phyloP scores from a whole-genome alignment of 306 rosid species.

The Fagus crenata region DNA sequence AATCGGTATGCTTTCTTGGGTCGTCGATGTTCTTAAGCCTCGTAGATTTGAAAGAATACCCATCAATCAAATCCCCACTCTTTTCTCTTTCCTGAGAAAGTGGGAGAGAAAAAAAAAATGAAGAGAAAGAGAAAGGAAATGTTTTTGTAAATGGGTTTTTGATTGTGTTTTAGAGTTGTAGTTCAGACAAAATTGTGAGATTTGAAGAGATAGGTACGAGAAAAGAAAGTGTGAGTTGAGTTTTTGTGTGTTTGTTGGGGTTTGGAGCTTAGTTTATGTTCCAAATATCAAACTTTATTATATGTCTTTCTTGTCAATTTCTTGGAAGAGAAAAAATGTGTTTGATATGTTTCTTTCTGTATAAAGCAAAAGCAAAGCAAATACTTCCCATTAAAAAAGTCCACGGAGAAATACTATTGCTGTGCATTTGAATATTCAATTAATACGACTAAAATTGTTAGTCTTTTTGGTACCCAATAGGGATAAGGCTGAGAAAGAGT shows the following conservation, averaged over 20 bases:
- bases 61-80: conserved; percentile 38
- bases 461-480: too few relatives aligned
- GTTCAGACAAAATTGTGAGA: background rate
- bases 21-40: conserved; percentile 58
- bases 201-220: background rate
- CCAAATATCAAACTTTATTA: too few relatives aligned
- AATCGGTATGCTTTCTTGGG: conserved; percentile 48
- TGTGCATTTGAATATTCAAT: background rate
- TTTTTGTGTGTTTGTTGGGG: background rate
- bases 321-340: background rate
- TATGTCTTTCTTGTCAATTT: too few relatives aligned
- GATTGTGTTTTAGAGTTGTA: too few relatives aligned
- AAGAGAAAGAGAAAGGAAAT: background rate
- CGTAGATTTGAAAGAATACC: conserved; percentile 55
- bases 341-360: background rate
- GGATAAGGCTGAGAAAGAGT: too few relatives aligned
- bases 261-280: background rate
- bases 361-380: background rate
- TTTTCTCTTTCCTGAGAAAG: conserved; percentile 18
- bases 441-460: background rate
- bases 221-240: background rate
- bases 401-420: background rate
- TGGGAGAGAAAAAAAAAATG: conserved; percentile 15
- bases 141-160: too few relatives aligned
- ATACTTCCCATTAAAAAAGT: conserved; percentile 23